These are phyloP conservation scores for Lactifluus subvellereus DNA, from an alignment of 768 basidiomycete genomes.

Conservation along the genomic window DNA sequence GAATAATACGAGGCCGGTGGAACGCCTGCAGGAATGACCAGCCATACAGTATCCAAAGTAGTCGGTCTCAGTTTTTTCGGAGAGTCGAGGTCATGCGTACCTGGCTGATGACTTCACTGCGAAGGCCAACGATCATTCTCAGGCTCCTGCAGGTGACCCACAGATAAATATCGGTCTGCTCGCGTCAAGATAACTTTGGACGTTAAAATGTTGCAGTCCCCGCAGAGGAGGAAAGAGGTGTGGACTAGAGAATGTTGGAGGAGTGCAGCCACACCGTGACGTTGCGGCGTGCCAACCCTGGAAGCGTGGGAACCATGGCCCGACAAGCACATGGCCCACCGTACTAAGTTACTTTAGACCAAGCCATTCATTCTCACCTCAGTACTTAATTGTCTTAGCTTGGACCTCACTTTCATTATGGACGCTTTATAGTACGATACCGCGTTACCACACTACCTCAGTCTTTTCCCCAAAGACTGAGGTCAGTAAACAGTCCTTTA, in stretches of 20 bases:
- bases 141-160: constrained; percentile 58
- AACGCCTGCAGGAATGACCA: constrained; percentile 83
- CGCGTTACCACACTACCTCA: too few species aligned
- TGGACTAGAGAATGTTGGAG: constrained; percentile 35
- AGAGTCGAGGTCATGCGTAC: constrained; percentile 32
- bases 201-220: constrained; percentile 77
- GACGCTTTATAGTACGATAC: too few species aligned
- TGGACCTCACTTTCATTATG: too few species aligned
- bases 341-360: too few species aligned
- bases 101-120: constrained; percentile 82
- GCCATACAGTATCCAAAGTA: constrained; percentile 42
- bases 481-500: too few species aligned
- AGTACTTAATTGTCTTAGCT: too few species aligned
- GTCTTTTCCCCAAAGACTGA: too few species aligned
- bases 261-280: too few species aligned
- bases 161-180: constrained; percentile 75
- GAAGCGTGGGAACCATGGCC: too few species aligned
- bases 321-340: too few species aligned
- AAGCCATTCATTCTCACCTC: too few species aligned
- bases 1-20: constrained; percentile 73
- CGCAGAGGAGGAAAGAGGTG: constrained; percentile 65
- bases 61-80: background rate
- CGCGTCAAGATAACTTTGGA: constrained; percentile 72
- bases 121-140: constrained; percentile 87
- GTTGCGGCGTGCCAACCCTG: too few species aligned